Conservation (phyloP, 1,284 basidiomycete species). For the Cryptococcus hybrid region DNA sequence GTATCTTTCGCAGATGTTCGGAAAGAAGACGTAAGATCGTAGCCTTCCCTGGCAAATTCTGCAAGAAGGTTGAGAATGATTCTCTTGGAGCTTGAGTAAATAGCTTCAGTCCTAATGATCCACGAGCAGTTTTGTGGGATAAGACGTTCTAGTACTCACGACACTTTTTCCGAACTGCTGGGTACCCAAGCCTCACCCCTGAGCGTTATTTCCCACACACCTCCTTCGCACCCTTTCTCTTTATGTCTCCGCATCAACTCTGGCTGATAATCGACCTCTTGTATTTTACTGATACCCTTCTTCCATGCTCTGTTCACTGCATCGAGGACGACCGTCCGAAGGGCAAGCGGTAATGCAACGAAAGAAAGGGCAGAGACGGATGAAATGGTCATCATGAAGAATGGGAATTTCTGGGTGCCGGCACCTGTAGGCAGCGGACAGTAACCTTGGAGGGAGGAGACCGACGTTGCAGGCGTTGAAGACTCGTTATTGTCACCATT, state of each 20-base stretch:
- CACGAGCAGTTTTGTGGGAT: not conserved
- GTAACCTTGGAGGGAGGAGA: conserved; percentile 24
- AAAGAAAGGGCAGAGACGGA: conserved; percentile 39
- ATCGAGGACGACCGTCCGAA: conserved; percentile 33
- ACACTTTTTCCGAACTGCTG: conserved; percentile 37
- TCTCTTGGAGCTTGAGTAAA: conserved; percentile 6
- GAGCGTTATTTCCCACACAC: conserved; percentile 44
- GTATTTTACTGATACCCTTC: conserved; percentile 28
- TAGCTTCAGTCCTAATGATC: too few relatives aligned
- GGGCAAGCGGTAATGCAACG: conserved; percentile 34
- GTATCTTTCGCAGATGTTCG: conserved; percentile 44
- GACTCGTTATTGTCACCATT: conserved; percentile 2
- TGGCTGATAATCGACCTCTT: conserved; percentile 40
- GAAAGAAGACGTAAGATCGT: conserved; percentile 36
- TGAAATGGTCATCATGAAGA: conserved; percentile 42
- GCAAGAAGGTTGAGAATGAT: conserved; percentile 44
- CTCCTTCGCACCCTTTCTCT: conserved; percentile 43
- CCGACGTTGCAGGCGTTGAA: conserved; percentile 31
- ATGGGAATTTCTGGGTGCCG: conserved; percentile 28
- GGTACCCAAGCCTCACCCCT: conserved; percentile 44
- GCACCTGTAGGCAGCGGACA: conserved; percentile 34
- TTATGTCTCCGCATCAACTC: conserved; percentile 42
- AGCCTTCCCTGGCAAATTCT: conserved; percentile 39
- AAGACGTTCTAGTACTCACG: conserved; percentile 28
- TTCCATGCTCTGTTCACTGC: conserved; percentile 38